Conservation (phyloP, 805 yeast species). For the Kodamaea lidongshanica region DNA sequence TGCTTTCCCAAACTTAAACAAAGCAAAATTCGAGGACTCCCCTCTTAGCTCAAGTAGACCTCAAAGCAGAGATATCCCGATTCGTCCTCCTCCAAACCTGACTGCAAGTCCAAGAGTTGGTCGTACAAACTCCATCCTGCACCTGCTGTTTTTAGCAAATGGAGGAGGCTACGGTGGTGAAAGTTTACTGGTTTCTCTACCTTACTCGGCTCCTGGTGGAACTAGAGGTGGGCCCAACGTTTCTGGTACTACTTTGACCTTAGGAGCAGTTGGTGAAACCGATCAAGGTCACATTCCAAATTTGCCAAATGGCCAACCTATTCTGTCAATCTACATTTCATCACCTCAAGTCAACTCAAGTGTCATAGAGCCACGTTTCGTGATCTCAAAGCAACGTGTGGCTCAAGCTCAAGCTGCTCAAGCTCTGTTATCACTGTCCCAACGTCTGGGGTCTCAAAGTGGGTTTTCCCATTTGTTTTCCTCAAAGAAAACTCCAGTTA, state of each 20-base stretch:
- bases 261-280: conserved; percentile 6
- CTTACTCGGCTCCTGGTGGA: conserved; percentile 70
- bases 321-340: conserved; percentile 58
- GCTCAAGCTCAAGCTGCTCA: conserved; percentile 45
- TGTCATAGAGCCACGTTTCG: conserved; percentile 78
- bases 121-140: conserved; percentile 34
- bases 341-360: conserved; percentile 58
- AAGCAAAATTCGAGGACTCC: too few relatives aligned
- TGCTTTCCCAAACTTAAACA: too few relatives aligned
- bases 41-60: too few relatives aligned
- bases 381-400: conserved; percentile 72
- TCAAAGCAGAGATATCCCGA: conserved; percentile 15
- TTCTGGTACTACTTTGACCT: conserved; percentile 9
- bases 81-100: conserved; percentile 15
- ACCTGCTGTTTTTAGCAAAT: conserved; percentile 31
- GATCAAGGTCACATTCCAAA: conserved; percentile 36
- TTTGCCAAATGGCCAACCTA: conserved; percentile 51
- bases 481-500: conserved; percentile 27
- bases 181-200: conserved; percentile 54
- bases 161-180: conserved; percentile 31
- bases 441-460: conserved; percentile 39
- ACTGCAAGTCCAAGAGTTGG: conserved; percentile 37
- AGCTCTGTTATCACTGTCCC: conserved; percentile 25
- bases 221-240: conserved; percentile 14
- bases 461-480: conserved; percentile 47